Base-by-base conservation (phyloP, 2,329 filamentous ascomycete genomes). In the Mycocentrospora acerina region DNA sequence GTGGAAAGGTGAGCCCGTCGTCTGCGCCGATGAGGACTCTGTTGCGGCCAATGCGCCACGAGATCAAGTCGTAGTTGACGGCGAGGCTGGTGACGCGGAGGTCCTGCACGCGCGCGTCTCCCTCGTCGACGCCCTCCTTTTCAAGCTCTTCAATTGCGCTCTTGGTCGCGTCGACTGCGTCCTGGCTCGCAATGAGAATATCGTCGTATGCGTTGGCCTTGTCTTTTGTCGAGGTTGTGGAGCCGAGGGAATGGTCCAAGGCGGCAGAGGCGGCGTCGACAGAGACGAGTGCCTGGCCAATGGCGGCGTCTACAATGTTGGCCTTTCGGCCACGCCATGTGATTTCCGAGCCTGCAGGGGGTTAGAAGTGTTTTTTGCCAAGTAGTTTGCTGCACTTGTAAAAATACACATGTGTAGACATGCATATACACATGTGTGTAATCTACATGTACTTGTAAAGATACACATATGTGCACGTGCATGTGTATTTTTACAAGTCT, bases 31-130 rank as follows among this genome's bases (percentile, higher is more conserved):
- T 88, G 46, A 98, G 73, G 0, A 95, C 85, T 37, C 93, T 79
- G 67, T 98, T 97, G 32, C 93, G 84, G 17, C 91, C 91, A 48
- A 97, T 88, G 64, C 93, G 81, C 90, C 90, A 97, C 60, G 88
- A 90, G 40, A 98, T 86, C 68, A 96, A 82, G 51, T 88, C 88
- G 66, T 95, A 97, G 67, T 93, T 95, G 40, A 97, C 88, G 2
- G 91, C 90, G 0, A 94, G 94, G 45, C 87, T 85, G 3, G 90
- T 95, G 42, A 98, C 86, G 53, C 95, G 90, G 30, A 98, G 73
- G 55, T 90, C 84, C 69, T 98, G 93, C 83, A 98, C 90, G 40
- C 89, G 82, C 24, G 81, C 72, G 60, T 98, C 91, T 40, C 88
- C 83, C 63, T 89, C 87, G 15, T 88, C 80, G 11, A 95, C 81